phyloP scores from a whole-genome alignment of 2,329 filamentous ascomycete genomes.

The Fusarium luffae region DNA sequence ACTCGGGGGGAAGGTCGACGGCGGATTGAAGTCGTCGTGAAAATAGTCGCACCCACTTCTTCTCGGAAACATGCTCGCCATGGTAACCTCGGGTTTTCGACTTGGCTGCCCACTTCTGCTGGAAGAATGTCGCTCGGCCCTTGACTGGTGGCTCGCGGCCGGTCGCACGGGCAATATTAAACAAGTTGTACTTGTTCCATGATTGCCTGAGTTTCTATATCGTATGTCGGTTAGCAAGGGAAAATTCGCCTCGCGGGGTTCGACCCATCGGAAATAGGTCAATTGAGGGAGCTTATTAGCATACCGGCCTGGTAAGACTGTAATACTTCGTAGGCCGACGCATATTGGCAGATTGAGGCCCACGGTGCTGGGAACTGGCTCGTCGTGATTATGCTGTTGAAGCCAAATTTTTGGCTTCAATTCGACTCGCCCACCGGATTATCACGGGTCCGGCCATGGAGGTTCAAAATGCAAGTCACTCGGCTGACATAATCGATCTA shows the following conservation, averaged over 20 bases:
- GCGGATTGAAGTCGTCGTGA: slow-evolving; percentile 82
- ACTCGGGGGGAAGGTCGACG: slow-evolving; percentile 83
- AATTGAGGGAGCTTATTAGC: slow-evolving; percentile 44
- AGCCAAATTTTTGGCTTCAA: slow-evolving; percentile 49
- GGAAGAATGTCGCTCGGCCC: slow-evolving; percentile 80
- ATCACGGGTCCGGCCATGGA: slow-evolving; percentile 40
- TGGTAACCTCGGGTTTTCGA: slow-evolving; percentile 86
- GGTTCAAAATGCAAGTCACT: background rate
- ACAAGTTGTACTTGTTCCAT: slow-evolving; percentile 98
- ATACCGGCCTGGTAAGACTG: slow-evolving; percentile 72
- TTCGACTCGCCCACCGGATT: slow-evolving; percentile 45
- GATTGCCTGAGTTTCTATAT: slow-evolving; percentile 89
- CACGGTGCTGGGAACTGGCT: slow-evolving; percentile 41
- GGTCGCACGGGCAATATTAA: slow-evolving; percentile 73
- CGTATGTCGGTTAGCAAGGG: slow-evolving; percentile 29
- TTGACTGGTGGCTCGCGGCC: slow-evolving; percentile 48
- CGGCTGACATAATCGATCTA: slow-evolving; percentile 39
- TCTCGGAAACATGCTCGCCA: slow-evolving; percentile 92
- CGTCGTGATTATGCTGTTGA: slow-evolving; percentile 39
- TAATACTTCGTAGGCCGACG: slow-evolving; percentile 71
- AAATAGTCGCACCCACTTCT: slow-evolving; percentile 96
- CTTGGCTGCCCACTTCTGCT: slow-evolving; percentile 98
- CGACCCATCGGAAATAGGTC: background rate
- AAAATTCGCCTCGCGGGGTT: slow-evolving; percentile 17
- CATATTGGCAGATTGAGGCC: slow-evolving; percentile 56